Conservation (phyloP, 768 basidiomycete genomes). For the Serendipita sp. region DNA sequence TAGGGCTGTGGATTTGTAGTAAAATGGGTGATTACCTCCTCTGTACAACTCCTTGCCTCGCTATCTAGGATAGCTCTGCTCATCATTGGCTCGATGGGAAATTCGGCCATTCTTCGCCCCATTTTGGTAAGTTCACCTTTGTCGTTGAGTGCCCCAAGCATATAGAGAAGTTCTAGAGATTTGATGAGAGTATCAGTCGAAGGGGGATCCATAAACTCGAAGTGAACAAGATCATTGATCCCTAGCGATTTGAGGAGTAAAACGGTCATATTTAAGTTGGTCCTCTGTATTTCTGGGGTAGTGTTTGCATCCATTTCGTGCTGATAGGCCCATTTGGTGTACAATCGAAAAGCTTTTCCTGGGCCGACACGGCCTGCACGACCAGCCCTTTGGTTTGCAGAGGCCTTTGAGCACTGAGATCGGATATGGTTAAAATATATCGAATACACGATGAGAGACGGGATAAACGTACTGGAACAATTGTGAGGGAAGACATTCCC, state of each 20-base stretch:
- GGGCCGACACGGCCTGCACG: constrained; percentile 96
- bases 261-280: constrained; percentile 91
- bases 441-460: not conserved
- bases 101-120: constrained; percentile 95
- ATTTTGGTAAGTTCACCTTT: constrained; percentile 94
- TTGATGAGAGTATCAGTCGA: constrained; percentile 96
- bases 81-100: constrained; percentile 96
- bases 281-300: constrained; percentile 97
- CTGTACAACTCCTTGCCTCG: constrained; percentile 6
- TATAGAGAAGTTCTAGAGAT: constrained; percentile 85
- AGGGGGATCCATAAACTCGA: constrained; percentile 97
- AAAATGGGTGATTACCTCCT: not conserved
- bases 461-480: constrained; percentile 67
- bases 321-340: constrained; percentile 94
- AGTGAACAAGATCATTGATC: constrained; percentile 95
- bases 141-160: constrained; percentile 90
- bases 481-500: constrained; percentile 92
- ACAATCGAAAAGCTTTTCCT: constrained; percentile 95
- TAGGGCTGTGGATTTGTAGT: not conserved
- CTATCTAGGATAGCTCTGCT: constrained; percentile 93
- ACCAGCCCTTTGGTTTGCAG: constrained; percentile 93
- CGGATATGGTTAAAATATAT: not conserved
- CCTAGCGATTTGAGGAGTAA: constrained; percentile 89
- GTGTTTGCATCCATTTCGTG: constrained; percentile 97
- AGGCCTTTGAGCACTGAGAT: constrained; percentile 83